phyloP scores from a whole-genome alignment of 169 alveolate genomes.

The Plasmodium falciparum region DNA sequence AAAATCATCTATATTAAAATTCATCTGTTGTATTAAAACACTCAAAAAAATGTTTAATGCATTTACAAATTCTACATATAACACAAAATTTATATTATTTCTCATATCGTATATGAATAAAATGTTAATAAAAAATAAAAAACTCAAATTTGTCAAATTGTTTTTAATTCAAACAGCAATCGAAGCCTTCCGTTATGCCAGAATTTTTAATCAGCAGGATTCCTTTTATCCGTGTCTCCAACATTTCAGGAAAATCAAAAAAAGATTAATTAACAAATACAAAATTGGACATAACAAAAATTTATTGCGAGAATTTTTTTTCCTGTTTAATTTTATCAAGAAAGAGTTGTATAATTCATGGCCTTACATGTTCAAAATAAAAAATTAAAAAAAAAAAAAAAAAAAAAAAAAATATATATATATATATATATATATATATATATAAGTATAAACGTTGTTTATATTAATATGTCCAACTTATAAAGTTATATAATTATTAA shows the following conservation, averaged over 20 bases:
- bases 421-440: too few species aligned
- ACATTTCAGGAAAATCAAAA: slow-evolving; percentile 27
- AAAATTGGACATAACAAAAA: slow-evolving; percentile 15
- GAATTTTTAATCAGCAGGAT: slow-evolving; percentile 14
- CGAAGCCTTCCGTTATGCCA: slow-evolving; percentile 58
- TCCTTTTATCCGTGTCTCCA: slow-evolving; percentile 33
- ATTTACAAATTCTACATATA: slow-evolving; percentile 43
- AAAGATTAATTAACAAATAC: slow-evolving; percentile 25
- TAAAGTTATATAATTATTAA: too few species aligned
- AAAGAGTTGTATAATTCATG: slow-evolving; percentile 37
- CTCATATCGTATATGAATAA: slow-evolving; percentile 54
- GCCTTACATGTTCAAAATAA: slow-evolving; percentile 74
- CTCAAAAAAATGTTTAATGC: slow-evolving; percentile 54
- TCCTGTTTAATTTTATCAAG: slow-evolving; percentile 18
- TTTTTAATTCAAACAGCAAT: slow-evolving; percentile 66
- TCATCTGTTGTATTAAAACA: slow-evolving; percentile 65
- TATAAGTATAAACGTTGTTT: too few species aligned
- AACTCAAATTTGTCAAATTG: slow-evolving; percentile 48
- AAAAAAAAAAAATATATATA: background rate
- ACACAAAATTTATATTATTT: slow-evolving; percentile 41
- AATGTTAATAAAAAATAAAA: slow-evolving; percentile 51
- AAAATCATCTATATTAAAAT: slow-evolving; percentile 72
- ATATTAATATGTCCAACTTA: too few species aligned
- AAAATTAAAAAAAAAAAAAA: background rate
- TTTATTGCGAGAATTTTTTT: slow-evolving; percentile 6